Evolutionary conservation across 1,284 basidiomycete species (phyloP).

Genomic region (Fomitopsis pinicola): DNA sequence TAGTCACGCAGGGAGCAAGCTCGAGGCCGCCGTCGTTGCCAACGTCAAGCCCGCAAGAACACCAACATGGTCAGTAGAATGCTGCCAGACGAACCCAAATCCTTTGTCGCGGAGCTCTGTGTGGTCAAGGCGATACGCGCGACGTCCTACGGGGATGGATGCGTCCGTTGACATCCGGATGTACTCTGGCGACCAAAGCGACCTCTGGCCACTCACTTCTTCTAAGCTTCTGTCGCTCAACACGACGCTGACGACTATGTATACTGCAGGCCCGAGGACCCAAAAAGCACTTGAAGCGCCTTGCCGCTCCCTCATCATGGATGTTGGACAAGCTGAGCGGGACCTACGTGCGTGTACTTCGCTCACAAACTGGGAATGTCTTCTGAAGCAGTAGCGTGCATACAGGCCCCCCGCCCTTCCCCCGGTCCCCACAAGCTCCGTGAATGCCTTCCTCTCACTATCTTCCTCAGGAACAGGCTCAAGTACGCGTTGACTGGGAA

Average conservation of each 20-base stretch:
- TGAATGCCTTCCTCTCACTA: slow-evolving; percentile 91
- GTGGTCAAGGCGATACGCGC: slow-evolving; percentile 12
- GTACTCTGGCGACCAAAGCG: slow-evolving; percentile 18
- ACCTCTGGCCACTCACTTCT: slow-evolving; percentile 7
- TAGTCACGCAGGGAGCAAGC: slow-evolving; percentile 6
- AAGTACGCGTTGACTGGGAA: slow-evolving; percentile 98
- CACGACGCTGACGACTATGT: slow-evolving; percentile 12
- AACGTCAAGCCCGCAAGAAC: slow-evolving; percentile 34
- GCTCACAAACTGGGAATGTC: not conserved
- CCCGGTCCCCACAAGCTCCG: slow-evolving; percentile 99
- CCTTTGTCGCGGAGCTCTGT: slow-evolving; percentile 14
- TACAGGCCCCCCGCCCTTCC: slow-evolving; percentile 90
- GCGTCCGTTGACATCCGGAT: slow-evolving; percentile 26
- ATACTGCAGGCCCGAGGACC: slow-evolving; percentile 86
- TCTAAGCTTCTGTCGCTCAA: not conserved
- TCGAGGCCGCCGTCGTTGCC: slow-evolving; percentile 29
- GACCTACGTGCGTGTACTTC: slow-evolving; percentile 75
- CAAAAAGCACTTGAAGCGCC: slow-evolving; percentile 99
- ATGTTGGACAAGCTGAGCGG: slow-evolving; percentile 99
- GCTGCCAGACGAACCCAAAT: slow-evolving; percentile 12
- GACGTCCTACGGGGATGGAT: slow-evolving; percentile 26
- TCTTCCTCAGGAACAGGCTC: slow-evolving; percentile 98
- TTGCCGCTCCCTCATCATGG: slow-evolving; percentile 97
- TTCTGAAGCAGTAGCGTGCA: not conserved
- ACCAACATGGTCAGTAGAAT: slow-evolving; percentile 35